Evolutionary conservation across 805 yeast species (phyloP), one percentile per base, ranked within the genome.

Genomic region (Tetrapisispora pingtungensis): DNA sequence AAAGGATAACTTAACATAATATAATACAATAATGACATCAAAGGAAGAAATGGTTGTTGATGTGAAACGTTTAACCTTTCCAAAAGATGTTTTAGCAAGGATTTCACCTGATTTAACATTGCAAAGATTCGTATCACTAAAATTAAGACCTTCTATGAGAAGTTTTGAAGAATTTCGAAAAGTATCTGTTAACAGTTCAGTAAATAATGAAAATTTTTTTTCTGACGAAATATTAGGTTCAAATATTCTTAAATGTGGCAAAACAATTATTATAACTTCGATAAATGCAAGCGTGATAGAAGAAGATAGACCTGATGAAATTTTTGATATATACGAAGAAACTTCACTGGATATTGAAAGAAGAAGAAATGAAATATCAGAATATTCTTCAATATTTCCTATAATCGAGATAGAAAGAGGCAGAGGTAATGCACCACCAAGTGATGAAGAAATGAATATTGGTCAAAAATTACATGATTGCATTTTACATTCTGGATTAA

Each of bases 31-130:
- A 22, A 37, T 37, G 41, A 17, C 22, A 13, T 12, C 10, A 12
- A 18, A 28, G 4, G 40, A 27, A 12, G 22, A 18, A 8, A 56
- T 55, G 1, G 47, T 50, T 18, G 45, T 58, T 26, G 61, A 56
- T n/a, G 39, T 64, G 7, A 60, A 68, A 39, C 73, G 82, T 10
- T 70, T 84, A 30, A 67, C 76, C 3, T 87, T 88, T 59, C 81
- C 93, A 1, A 93, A 96, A 0, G 84, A 80, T 20, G 87, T 87
- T 12, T 68, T 89, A 35, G 89, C 93, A 1, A 69, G 94, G 42
- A 74, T 89, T 31, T 86, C 94, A 1, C 96, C 97, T 1, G 95
- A 86, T 46, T 61, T 85, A 13, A 83, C 89, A 4, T 69, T 89
- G 39, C 83, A 84, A 57, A 74, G 94, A 57, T 95, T 87, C 60